Evolutionary conservation across 2,329 filamentous ascomycete species (phyloP), one percentile per base, ranked within the genome.

Genomic region (Exophiala dermatitidis): DNA sequence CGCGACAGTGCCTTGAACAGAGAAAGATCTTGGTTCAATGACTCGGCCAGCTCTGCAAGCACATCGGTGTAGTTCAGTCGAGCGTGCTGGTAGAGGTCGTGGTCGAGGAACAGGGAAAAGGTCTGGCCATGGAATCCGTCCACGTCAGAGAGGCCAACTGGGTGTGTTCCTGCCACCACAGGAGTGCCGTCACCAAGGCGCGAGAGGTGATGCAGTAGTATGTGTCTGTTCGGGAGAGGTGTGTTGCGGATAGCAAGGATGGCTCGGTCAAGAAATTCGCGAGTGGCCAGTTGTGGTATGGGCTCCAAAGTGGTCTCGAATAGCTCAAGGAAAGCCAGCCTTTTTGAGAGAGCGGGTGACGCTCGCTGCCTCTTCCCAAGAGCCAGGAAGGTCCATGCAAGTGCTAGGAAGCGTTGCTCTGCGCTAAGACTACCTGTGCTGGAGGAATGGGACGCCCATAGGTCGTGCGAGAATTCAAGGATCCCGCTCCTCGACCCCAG

Each of bases 341-440:
- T 40, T 2, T 49, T 36, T 37, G 42, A 38, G 19, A 52, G 7
- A 5, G 29, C 8, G 2, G 10, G 30, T 5, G 52, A 54, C 4
- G 1, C 29, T 41, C 52, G 52, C n/a, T 9, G 26, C 28, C 46
- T 28, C 34, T 40, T 41, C 6, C 28, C 41, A 12, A 57, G 48
- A 41, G 40, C 28, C 33, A 57, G 48, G 3, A 32, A 31, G 26
- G 55, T 54, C 55, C 55, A 57, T 19, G 55, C 51, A 52, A 54
- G 52, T n/a, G 37, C 34, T 29, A 54, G 19, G 10, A 44, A 34
- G 45, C 51, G 48, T 34, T 54, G 55, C 26, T 49, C 30, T 42
- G 36, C 9, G 32, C 29, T 19, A 5, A 52, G 36, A 36, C 12
- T 45, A 45, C 33, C 47, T 37, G 41, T 3, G 12, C 19, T 28